Conservation (phyloP, 2,329 filamentous ascomycete species). For the Clarireedia sp. region DNA sequence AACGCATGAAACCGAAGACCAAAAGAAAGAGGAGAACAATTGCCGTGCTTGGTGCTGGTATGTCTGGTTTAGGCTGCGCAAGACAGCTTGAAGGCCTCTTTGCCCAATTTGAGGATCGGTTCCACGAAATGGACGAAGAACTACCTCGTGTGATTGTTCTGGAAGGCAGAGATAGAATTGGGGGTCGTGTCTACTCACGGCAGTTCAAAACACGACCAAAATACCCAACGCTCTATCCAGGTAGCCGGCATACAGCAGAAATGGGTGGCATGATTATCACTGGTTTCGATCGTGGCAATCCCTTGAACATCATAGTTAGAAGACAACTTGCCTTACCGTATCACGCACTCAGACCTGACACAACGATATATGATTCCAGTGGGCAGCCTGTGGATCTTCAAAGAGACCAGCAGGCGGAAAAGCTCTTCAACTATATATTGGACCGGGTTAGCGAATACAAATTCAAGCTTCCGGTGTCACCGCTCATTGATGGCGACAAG, state of each 20-base stretch:
- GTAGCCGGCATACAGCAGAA: constrained; percentile 71
- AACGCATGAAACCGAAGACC: constrained; percentile 30
- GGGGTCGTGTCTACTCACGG: constrained; percentile 87
- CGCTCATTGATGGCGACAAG: constrained; percentile 73
- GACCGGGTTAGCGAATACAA: constrained; percentile 89
- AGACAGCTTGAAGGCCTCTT: constrained; percentile 85
- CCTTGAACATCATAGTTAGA: constrained; percentile 81
- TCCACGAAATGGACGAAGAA: constrained; percentile 56
- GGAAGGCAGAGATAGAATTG: constrained; percentile 80
- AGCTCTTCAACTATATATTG: constrained; percentile 88
- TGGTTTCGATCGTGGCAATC: constrained; percentile 92
- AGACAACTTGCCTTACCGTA: constrained; percentile 84
- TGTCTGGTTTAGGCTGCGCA: constrained; percentile 86
- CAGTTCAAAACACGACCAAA: constrained; percentile 52
- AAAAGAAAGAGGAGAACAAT: constrained; percentile 60
- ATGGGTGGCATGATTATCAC: constrained; percentile 99
- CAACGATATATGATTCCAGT: constrained; percentile 82
- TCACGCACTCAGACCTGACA: constrained; percentile 69
- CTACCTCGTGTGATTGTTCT: constrained; percentile 70
- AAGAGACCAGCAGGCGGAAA: constrained; percentile 78
- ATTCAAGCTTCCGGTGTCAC: constrained; percentile 61
- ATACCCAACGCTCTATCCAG: constrained; percentile 45
- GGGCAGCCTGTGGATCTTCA: constrained; percentile 69
- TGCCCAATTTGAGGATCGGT: constrained; percentile 64
- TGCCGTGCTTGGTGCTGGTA: constrained; percentile 85